Conservation (phyloP, 2,329 filamentous ascomycete species). For the Hymenoscyphus albidus region DNA sequence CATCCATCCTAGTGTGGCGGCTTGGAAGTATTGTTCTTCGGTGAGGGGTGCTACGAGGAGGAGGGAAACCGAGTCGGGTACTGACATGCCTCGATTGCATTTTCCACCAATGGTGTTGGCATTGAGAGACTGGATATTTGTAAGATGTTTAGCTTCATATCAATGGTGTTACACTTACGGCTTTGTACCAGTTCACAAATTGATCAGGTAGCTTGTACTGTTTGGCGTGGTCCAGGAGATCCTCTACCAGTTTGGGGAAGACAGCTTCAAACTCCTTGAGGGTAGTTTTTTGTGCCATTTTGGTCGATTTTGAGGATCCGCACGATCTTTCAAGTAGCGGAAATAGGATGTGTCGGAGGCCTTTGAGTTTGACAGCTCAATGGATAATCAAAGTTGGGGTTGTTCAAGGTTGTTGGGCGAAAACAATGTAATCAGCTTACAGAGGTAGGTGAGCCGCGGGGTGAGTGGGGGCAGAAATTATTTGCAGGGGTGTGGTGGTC, state of each 20-base stretch:
- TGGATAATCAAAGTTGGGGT: neutral
- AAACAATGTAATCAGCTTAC: neutral
- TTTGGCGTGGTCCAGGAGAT: conserved; percentile 73
- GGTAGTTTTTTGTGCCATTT: conserved; percentile 67
- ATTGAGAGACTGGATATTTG: conserved; percentile 62
- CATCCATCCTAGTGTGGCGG: conserved; percentile 91
- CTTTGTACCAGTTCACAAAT: conserved; percentile 80
- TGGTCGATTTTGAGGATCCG: conserved; percentile 24
- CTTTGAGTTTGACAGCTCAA: neutral
- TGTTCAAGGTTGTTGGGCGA: neutral
- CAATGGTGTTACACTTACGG: conserved; percentile 18
- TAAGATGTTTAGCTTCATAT: neutral
- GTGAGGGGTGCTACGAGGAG: conserved; percentile 69
- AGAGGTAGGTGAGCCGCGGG: conserved; percentile 4
- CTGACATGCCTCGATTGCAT: conserved; percentile 98
- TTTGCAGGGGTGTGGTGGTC: neutral
- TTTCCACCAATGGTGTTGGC: conserved; percentile 91
- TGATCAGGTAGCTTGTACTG: conserved; percentile 79
- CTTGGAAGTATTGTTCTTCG: conserved; percentile 81
- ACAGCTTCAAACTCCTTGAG: conserved; percentile 85
- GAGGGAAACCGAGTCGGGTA: conserved; percentile 83
- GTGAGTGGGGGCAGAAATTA: conserved; percentile 13
- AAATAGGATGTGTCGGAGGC: conserved; percentile 1
- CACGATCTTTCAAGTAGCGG: conserved; percentile 4
- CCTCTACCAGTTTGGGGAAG: conserved; percentile 81